Evolutionary conservation across 768 basidiomycete species (phyloP).

Genomic region (Podaxis carcinomalis): DNA sequence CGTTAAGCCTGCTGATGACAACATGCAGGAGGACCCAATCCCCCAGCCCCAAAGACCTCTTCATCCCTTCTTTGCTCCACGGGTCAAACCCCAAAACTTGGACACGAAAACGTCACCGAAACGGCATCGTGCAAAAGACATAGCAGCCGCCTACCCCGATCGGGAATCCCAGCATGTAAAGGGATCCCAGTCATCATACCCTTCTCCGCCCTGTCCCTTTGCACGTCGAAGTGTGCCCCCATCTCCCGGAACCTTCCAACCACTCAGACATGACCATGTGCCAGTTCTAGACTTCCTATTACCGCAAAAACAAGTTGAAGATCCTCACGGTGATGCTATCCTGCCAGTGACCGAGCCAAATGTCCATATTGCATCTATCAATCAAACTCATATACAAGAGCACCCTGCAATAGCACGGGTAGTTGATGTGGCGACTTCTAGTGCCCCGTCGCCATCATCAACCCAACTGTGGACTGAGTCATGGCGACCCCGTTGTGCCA

Average conservation of each 20-base stretch:
- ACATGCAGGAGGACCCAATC: neutral
- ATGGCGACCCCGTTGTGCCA: conserved; percentile 71
- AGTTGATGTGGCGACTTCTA: conserved; percentile 18
- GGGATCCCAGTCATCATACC: conserved; percentile 46
- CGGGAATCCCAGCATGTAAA: conserved; percentile 54
- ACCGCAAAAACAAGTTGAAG: conserved; percentile 1
- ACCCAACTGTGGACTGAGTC: conserved; percentile 65
- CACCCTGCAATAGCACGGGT: conserved; percentile 52
- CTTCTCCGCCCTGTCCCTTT: conserved; percentile 12
- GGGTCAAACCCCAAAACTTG: conserved; percentile 16
- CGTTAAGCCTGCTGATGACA: conserved; percentile 19
- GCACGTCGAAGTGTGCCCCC: conserved; percentile 8
- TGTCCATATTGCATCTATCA: conserved; percentile 1
- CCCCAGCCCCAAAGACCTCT: conserved; percentile 24
- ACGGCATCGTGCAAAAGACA: conserved; percentile 11
- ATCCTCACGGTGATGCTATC: neutral
- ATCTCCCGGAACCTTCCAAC: neutral
- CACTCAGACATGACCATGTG: neutral
- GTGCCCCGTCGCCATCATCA: conserved; percentile 19
- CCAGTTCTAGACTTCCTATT: neutral
- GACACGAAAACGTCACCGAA: conserved; percentile 4
- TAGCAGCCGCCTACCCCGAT: conserved; percentile 42
- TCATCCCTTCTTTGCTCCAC: conserved; percentile 44
- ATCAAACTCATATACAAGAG: conserved; percentile 9
- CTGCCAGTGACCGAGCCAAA: neutral